Base-by-base conservation (phyloP, 2,329 filamentous ascomycete genomes). In the Pseudopyrenochaeta lycopersici region DNA sequence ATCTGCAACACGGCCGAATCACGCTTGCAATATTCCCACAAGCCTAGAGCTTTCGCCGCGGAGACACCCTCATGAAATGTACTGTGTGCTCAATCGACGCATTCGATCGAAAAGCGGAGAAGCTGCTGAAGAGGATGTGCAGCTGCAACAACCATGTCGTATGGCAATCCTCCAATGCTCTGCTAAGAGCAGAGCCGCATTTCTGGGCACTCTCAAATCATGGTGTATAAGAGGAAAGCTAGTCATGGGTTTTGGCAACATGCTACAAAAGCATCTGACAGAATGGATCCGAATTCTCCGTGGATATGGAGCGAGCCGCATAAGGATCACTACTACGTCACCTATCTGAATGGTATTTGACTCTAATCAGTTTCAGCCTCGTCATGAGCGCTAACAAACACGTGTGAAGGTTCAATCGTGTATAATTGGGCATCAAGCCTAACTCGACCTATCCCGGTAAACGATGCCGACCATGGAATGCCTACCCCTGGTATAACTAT, bases 241-340 rank as follows among this genome's bases (percentile, higher is more conserved):
- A 30, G 32, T 41, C n/a, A n/a, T n/a, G n/a, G n/a, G n/a, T n/a
- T n/a, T n/a, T n/a, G 18, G 9, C 12, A 49, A 18, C 29, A 18
- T 35, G 33, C 45, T 17, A 49, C 33, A 54, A n/a, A n/a, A n/a
- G n/a, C n/a, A n/a, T n/a, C n/a, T 54, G 46, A 38, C 51, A 12
- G 46, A 14, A 30, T 33, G 6, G 21, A 29, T 12, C 4, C 2
- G 23, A 21, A 17, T 7, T n/a, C n/a, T n/a, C n/a, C n/a, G n/a
- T 60, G 58, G 58, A 51, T 35, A 10, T 60, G 54, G 54, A 52
- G 45, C 31, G 2, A 11, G 2, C 7, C 5, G 6, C 7, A 60
- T 21, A 15, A 48, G 1, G 29, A 60, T 14, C 35, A 60, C n/a
- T 60, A 57, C 39, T 48, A 45, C 42, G 44, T 57, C 2, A 38